Evolutionary conservation across 2,329 filamentous ascomycete species (phyloP), one percentile per base, ranked within the genome.

Genomic region (Huntiella bhutanensis): DNA sequence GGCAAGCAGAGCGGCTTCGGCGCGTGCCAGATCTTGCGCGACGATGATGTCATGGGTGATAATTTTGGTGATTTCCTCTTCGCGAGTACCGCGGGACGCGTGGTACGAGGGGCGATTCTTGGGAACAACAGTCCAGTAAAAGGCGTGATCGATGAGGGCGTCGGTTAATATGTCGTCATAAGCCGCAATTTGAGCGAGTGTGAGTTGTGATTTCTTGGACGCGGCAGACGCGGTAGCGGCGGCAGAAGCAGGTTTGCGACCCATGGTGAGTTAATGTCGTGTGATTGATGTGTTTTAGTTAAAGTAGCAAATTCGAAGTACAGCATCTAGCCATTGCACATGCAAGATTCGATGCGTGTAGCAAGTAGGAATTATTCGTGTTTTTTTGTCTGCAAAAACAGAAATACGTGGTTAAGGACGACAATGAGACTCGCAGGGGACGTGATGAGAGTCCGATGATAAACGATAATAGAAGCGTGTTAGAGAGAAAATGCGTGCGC

Each of bases 121-220:
- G 53, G 88, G 87, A 49, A 95, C 94, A 3, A 75, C 82, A 4
- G 88, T 88, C 88, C 91, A 96, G 67, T 91, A 98, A 62, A 83
- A 95, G 7, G 85, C 80, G 88, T 95, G 85, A 63, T 98, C 91
- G 51, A 98, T 79, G 45, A 98, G 76, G 54, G 84, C 82, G 71
- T 98, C 91, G 5, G 91, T 98, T 52, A 93, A 69, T 53, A 96
- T 79, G 62, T 98, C 91, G 64, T 98, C 91, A 66, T 96, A 96
- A 43, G 81, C 80, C 32, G 86, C 81, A 56, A 98, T 67, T 68
- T 93, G 87, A 51, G 80, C 77, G 55, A 96, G 69, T 5, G 86
- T 94, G 55, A 98, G 70, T 51, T 77, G 75, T 58, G 81, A 77
- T 65, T 72, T 81, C 62, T 80, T 73, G 13, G 60, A 55, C 7